Evolutionary conservation across 2,329 filamentous ascomycete species (phyloP).

Genomic region (Penicillium sp.): DNA sequence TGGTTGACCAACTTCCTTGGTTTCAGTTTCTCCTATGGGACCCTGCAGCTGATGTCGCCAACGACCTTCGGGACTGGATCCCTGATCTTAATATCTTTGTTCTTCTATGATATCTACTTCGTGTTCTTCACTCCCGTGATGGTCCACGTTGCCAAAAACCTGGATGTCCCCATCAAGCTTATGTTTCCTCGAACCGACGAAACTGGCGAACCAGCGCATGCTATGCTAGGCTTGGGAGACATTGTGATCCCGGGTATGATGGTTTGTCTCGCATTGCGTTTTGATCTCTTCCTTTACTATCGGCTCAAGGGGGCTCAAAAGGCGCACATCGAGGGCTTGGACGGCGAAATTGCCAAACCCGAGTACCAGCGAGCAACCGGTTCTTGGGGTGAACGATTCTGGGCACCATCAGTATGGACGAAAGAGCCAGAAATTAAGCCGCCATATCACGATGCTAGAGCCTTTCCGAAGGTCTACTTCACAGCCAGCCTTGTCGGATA

Average conservation of each 20-base stretch:
- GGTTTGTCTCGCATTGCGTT: slow-evolving; percentile 83
- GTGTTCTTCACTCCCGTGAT: slow-evolving; percentile 57
- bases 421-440: slow-evolving; percentile 33
- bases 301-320: slow-evolving; percentile 59
- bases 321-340: slow-evolving; percentile 21
- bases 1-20: slow-evolving; percentile 84
- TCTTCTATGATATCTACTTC: slow-evolving; percentile 88
- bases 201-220: slow-evolving; percentile 44
- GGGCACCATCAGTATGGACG: slow-evolving; percentile 53
- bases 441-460: slow-evolving; percentile 39
- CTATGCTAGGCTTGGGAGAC: slow-evolving; percentile 92
- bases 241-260: slow-evolving; percentile 91
- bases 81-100: slow-evolving; percentile 73
- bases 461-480: slow-evolving; percentile 85
- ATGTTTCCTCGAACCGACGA: slow-evolving; percentile 70
- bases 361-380: slow-evolving; percentile 60
- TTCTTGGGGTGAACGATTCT: slow-evolving; percentile 80
- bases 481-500: slow-evolving; percentile 75
- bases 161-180: slow-evolving; percentile 92
- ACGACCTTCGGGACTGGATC: slow-evolving; percentile 83
- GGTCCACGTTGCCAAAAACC: slow-evolving; percentile 70
- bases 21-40: slow-evolving; percentile 80
- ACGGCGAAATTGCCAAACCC: slow-evolving; percentile 30
- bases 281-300: slow-evolving; percentile 85
- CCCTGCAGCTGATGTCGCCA: slow-evolving; percentile 80